Base-by-base conservation (phyloP, 2,329 filamentous ascomycete genomes). In the Scedosporium apiospermum region DNA sequence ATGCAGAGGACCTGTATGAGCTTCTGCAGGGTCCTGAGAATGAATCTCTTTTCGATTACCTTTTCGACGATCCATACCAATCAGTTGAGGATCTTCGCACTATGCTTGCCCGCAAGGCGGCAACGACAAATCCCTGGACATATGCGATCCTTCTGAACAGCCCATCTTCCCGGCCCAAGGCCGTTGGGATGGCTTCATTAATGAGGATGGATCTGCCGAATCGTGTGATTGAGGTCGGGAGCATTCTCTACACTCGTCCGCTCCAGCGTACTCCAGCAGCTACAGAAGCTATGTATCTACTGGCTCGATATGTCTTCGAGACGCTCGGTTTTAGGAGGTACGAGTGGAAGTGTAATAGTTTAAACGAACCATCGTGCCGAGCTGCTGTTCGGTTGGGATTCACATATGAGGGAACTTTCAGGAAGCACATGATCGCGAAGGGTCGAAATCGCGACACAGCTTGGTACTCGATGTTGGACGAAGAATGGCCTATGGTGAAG, bases 311-410 rank as follows among this genome's bases (percentile, higher is more conserved):
- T 62, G 78, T 78, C 0, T 83, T 88, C 66, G 78, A 82, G 3
- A 75, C 77, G 2, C 68, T 87, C 23, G 77, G 80, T 0, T 86
- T 83, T 68, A 70, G 79, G 3, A 75, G 86, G 6, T 78, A 86
- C 3, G 85, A 88, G 69, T 88, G 86, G 85, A 88, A 88, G 67
- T 84, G 82, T 61, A 79, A 88, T 68, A 66, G 76, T 16, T 71
- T 84, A 10, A 88, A 88, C 68, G 73, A 67, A 42, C 74, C 79
- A 0, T 86, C 82, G 55, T 72, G 77, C 14, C 72, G 77, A 3
- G 85, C 86, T 0, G 86, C 86, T 0, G 63, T 72, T 66, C 73
- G 86, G 2, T 69, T 87, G 7, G 86, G 86, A 0, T 88, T 88
- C 66, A 70, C 70, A 0, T 83, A 73, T 66, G 86, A 89, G 69